phyloP scores from a whole-genome alignment of 1,139 yeast genomes.

The Scheffersomyces quercinus region DNA sequence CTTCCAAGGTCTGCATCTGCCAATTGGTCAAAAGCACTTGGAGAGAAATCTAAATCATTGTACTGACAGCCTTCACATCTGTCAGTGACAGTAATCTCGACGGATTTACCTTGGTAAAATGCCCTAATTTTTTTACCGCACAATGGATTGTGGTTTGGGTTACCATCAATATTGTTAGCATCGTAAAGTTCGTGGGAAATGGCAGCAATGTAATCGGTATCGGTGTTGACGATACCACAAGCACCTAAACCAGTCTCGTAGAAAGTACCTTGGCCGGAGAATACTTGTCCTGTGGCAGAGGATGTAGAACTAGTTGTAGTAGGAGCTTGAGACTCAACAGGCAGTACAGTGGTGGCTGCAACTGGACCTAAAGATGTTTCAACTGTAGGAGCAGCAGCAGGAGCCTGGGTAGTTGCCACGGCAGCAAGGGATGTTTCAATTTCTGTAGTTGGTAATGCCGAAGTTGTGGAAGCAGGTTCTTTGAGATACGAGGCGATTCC shows the following conservation, averaged over 20 bases:
- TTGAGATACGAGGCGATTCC: background rate
- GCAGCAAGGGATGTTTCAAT: conserved; percentile 11
- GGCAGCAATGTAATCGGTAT: conserved; percentile 51
- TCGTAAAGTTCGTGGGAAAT: conserved; percentile 38
- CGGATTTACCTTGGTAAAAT: conserved; percentile 39
- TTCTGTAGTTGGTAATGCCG: conserved; percentile 14
- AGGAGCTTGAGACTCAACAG: conserved; percentile 6
- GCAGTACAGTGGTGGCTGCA: conserved; percentile 16
- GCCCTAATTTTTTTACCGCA: conserved; percentile 47
- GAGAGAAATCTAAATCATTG: conserved; percentile 47
- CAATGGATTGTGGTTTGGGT: conserved; percentile 44
- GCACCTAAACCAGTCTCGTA: conserved; percentile 62
- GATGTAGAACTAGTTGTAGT: conserved; percentile 17
- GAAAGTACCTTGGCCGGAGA: conserved; percentile 60
- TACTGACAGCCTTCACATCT: conserved; percentile 41
- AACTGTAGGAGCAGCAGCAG: conserved; percentile 15
- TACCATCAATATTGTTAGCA: conserved; percentile 29
- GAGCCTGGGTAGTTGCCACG: conserved; percentile 8
- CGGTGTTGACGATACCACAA: conserved; percentile 52
- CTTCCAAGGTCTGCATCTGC: conserved; percentile 44
- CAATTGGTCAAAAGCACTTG: conserved; percentile 38
- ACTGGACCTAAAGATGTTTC: conserved; percentile 16
- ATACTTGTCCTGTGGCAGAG: conserved; percentile 15
- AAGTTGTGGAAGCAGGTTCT: conserved; percentile 10
- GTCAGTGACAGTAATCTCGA: conserved; percentile 45